Evolutionary conservation across 257 asterid genomes (phyloP).

Genomic region (Petrea volubilis): DNA sequence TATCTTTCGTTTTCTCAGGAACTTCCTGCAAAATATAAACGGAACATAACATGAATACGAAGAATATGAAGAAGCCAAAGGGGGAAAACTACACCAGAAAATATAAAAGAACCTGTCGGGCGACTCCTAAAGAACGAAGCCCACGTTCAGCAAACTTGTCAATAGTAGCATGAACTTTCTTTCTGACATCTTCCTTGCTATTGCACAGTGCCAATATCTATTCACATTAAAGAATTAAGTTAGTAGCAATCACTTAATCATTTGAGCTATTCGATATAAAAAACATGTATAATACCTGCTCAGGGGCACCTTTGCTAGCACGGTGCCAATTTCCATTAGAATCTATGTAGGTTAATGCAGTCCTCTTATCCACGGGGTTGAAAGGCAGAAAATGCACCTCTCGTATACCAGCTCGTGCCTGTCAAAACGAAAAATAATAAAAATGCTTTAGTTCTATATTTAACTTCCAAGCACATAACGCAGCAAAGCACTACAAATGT

Average conservation of each 20-base stretch:
- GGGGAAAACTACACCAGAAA: background rate
- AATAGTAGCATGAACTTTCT: constrained; percentile 66
- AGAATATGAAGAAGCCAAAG: background rate
- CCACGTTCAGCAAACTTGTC: constrained; percentile 97
- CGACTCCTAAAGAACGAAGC: constrained; percentile 85
- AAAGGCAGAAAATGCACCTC: constrained; percentile 90
- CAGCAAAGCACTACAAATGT: background rate
- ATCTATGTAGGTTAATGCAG: constrained; percentile 89
- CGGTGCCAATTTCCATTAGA: constrained; percentile 80
- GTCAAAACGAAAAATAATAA: background rate
- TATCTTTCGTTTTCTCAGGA: constrained; percentile 76
- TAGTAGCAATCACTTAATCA: background rate
- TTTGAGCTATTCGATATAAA: background rate
- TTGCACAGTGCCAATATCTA: constrained; percentile 72
- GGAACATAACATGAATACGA: background rate
- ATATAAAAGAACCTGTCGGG: constrained; percentile 62
- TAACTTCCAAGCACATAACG: no score
- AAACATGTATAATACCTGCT: constrained; percentile 55
- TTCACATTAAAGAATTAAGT: constrained; percentile 9
- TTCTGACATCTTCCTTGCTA: constrained; percentile 69
- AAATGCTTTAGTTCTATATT: background rate
- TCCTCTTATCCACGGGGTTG: constrained; percentile 93
- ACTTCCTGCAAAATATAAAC: constrained; percentile 59
- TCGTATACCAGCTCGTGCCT: constrained; percentile 85
- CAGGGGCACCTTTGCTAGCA: constrained; percentile 96